Base-by-base conservation (phyloP, 139 green algal species). In the Pseudopediastrum boryanum region DNA sequence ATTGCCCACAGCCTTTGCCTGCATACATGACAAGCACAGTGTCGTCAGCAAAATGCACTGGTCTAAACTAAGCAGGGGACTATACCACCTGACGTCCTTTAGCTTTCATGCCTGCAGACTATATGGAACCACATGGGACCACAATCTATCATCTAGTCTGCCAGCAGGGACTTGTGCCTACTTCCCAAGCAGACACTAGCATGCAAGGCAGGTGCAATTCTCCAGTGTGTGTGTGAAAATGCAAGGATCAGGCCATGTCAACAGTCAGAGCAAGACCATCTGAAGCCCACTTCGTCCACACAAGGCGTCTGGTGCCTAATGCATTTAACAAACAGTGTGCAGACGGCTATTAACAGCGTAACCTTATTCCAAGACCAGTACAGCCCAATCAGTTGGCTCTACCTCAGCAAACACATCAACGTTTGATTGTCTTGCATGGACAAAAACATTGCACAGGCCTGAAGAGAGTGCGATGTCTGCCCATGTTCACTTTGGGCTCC, bases 1-100 rank as follows among this genome's bases (percentile, higher is more conserved):
- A 44, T 81, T 81, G 63, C 43, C 39, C 36, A 75, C 31, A 12
- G 25, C 25, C 23, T 16, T n/a, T 9, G 56, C 56, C 23, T 33
- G 61, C n/a, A 65, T 19, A 9, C 2, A 62, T 29, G 9, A 66
- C 50, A 44, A 12, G 19, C 59, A 31, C 21, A 31, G 12, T 19
- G 21, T 29, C 50, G 50, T 19, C 16, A 59, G 50, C 19, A 21
- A 59, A 59, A 19, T 59, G 50, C 19, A 21, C 50, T 59, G 50
- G 50, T 21, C 19, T 21, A 39, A 31, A 68, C 59, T 39, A 38
- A 68, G 59, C 31, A 21, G 27, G 19, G 33, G 27, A 10, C 33
- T 12, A 13, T 12, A 13, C 63, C 21, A 27, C 63, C 21, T 31
- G 33, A 52, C 31, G 19, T 46, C 29, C 29, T 25, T 19, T 35